Conservation (phyloP, 805 yeast species). For the Diddensiella caesifluorescens region DNA sequence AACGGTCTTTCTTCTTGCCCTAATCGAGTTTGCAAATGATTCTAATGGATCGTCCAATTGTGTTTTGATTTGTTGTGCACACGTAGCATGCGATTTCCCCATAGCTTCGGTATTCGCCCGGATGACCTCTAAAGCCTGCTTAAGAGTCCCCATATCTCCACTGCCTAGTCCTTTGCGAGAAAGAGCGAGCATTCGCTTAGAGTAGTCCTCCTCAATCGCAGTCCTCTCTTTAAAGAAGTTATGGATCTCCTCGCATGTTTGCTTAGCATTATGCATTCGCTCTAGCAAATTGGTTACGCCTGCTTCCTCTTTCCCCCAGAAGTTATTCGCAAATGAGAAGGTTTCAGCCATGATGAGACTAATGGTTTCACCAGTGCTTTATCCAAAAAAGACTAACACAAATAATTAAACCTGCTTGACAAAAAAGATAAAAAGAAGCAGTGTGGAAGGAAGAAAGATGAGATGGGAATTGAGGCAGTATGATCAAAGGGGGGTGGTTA, state of each 20-base stretch:
- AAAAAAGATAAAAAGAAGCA: no score
- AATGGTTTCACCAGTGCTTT: no score
- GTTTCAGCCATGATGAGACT: conserved; percentile 13
- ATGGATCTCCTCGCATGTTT: conserved; percentile 49
- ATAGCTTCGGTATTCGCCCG: conserved; percentile 54
- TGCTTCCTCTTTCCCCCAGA: conserved; percentile 54
- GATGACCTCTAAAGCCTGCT: conserved; percentile 54
- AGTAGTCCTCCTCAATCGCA: conserved; percentile 68
- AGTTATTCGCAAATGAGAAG: conserved; percentile 31
- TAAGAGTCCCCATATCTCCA: conserved; percentile 55
- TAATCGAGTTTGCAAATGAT: conserved; percentile 46
- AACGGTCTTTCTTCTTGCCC: conserved; percentile 49
- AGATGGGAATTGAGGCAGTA: no score
- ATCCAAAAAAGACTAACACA: no score
- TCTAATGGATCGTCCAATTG: conserved; percentile 50
- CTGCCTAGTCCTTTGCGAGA: conserved; percentile 49
- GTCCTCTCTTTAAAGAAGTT: conserved; percentile 48
- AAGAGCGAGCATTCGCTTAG: conserved; percentile 48
- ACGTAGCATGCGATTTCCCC: conserved; percentile 50
- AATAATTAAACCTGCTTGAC: no score
- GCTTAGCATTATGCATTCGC: conserved; percentile 54
- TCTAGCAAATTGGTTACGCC: conserved; percentile 53
- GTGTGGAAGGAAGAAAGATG: no score
- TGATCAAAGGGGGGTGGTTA: no score
- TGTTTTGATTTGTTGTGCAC: conserved; percentile 45